phyloP scores from a whole-genome alignment of 2,329 filamentous ascomycete genomes.

The Annulohypoxylon truncatum region DNA sequence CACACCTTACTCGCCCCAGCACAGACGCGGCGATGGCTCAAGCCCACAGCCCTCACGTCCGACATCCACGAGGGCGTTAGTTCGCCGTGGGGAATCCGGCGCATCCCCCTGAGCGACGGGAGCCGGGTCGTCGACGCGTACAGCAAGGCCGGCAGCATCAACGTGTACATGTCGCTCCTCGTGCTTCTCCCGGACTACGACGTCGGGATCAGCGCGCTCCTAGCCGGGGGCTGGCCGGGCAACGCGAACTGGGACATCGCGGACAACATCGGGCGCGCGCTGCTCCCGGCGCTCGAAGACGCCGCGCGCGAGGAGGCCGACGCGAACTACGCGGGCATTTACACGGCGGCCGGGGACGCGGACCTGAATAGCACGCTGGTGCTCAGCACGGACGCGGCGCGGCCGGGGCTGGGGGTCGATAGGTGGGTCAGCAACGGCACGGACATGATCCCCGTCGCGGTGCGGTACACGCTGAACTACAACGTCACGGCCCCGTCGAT shows the following conservation, averaged over 20 bases:
- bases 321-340: constrained; percentile 41
- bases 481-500: constrained; percentile 42
- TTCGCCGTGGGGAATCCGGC: constrained; percentile 59
- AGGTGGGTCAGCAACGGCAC: constrained; percentile 47
- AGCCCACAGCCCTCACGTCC: constrained; percentile 54
- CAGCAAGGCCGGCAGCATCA: constrained; percentile 49
- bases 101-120: constrained; percentile 44
- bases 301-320: constrained; percentile 43
- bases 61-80: constrained; percentile 54
- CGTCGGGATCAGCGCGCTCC: constrained; percentile 44
- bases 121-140: constrained; percentile 48
- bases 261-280: constrained; percentile 41
- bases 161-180: constrained; percentile 45
- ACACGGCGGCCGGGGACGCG: constrained; percentile 14
- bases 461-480: constrained; percentile 46
- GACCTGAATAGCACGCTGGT: constrained; percentile 38
- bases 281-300: constrained; percentile 45
- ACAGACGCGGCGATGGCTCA: constrained; percentile 58
- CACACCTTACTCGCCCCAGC: constrained; percentile 51
- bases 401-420: constrained; percentile 45
- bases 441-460: constrained; percentile 45
- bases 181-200: constrained; percentile 48
- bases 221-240: constrained; percentile 46
- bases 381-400: constrained; percentile 40
- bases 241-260: constrained; percentile 50